A percentile compares a stretch with the other conserved stretches of the same genome.
These are phyloP conservation scores for Penicillium sp. DNA, from an alignment of 2,329 filamentous ascomycete species.

Conservation along the genomic window DNA sequence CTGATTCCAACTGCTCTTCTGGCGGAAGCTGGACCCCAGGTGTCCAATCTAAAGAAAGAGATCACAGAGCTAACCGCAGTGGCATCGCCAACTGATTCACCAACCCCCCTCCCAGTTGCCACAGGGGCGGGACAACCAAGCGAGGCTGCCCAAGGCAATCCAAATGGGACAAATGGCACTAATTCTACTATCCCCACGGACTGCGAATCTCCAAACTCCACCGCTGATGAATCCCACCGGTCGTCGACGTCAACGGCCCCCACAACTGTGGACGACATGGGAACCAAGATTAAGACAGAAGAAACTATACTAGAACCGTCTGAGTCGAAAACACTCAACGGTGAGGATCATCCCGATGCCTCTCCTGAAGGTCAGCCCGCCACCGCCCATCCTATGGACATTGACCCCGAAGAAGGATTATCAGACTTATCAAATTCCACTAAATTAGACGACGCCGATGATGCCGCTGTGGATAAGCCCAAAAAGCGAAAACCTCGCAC, in stretches of 20 bases:
- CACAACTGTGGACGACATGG: constrained; percentile 38
- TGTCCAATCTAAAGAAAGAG: constrained; percentile 18
- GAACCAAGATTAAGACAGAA: constrained; percentile 23
- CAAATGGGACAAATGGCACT: constrained; percentile 7
- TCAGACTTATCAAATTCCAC: constrained; percentile 30
- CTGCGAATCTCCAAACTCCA: constrained; percentile 30
- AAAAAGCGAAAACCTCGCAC: constrained; percentile 25
- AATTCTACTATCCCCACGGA: constrained; percentile 20
- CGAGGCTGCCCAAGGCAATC: constrained; percentile 4
- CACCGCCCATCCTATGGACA: constrained; percentile 16
- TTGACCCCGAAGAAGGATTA: constrained; percentile 21
- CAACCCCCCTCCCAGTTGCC: constrained; percentile 5
- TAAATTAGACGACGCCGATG: constrained; percentile 31
- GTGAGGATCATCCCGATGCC: constrained; percentile 14
- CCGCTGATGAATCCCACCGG: constrained; percentile 33
- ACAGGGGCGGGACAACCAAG: not conserved
- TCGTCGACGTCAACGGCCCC: constrained; percentile 38
- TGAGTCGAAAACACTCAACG: constrained; percentile 2
- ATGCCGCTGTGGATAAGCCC: constrained; percentile 19
- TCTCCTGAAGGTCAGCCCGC: constrained; percentile 10
- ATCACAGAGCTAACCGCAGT: constrained; percentile 11
- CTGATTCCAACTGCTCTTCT: constrained; percentile 4
- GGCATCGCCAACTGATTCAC: constrained; percentile 10
- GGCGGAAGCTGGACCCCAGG: constrained; percentile 3
- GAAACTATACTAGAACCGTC: constrained; percentile 10